These are phyloP conservation scores for Backusella mclennaniae DNA, from an alignment of 192 early-diverging fungal species.

Conservation along the genomic window DNA sequence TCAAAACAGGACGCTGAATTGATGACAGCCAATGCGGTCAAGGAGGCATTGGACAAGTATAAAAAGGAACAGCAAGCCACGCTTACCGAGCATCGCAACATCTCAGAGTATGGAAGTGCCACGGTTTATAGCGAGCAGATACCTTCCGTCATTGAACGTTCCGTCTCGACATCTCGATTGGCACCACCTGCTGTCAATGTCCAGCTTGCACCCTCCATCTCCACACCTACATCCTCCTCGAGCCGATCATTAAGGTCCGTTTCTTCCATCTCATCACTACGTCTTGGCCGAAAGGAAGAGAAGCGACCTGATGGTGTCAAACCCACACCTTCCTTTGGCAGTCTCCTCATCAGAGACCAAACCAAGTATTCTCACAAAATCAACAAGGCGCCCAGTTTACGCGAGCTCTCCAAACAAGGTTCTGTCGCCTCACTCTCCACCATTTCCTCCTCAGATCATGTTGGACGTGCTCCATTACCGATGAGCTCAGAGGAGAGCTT, in stretches of 20 bases:
- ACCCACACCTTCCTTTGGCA: constrained; percentile 9
- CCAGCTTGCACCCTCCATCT: constrained; percentile 24
- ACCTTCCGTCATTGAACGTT: constrained; percentile 11
- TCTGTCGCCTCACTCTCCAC: constrained; percentile 13
- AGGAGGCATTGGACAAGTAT: not conserved
- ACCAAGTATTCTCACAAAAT: not conserved
- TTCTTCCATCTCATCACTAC: constrained; percentile 23
- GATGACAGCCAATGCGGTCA: not conserved
- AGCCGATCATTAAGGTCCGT: constrained; percentile 9
- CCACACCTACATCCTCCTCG: constrained; percentile 18
- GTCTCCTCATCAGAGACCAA: constrained; percentile 10
- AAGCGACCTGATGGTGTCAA: not conserved
- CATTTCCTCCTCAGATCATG: constrained; percentile 11
- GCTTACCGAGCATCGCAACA: not conserved
- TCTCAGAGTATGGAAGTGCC: not conserved
- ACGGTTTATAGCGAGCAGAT: not conserved
- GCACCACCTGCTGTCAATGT: constrained; percentile 16
- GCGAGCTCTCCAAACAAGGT: not conserved
- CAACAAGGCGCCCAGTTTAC: not conserved
- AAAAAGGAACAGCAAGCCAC: not conserved
- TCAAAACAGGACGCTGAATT: not conserved
- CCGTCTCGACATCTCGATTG: constrained; percentile 20
- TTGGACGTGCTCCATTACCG: not conserved
- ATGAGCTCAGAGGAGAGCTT: constrained; percentile 8
- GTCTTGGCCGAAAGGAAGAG: not conserved